These are phyloP conservation scores for Ogataea saltuana DNA, from an alignment of 805 yeast genomes.

Conservation along the genomic window DNA sequence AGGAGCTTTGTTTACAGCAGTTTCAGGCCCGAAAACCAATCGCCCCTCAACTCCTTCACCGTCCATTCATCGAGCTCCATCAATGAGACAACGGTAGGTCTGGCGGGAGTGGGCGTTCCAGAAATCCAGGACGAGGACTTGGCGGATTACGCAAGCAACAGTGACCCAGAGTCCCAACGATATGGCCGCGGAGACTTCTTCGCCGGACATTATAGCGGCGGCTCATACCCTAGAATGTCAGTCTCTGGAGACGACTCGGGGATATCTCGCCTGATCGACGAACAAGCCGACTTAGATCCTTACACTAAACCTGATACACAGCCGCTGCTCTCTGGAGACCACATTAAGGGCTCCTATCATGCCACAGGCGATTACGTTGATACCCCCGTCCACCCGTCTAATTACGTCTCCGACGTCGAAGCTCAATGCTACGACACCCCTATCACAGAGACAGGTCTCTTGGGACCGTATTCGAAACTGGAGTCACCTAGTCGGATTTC, in stretches of 20 bases:
- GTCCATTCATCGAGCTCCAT: constrained; percentile 50
- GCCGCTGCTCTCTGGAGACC: constrained; percentile 6
- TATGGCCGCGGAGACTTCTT: too few relatives aligned
- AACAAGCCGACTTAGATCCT: constrained; percentile 7
- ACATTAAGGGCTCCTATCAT: constrained; percentile 4
- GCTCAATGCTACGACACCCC: constrained; percentile 2
- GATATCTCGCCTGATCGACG: constrained; percentile 2
- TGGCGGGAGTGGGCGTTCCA: constrained; percentile 58
- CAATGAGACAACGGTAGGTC: constrained; percentile 57
- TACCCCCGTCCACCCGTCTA: background rate
- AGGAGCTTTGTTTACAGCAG: constrained; percentile 42
- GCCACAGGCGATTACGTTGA: background rate
- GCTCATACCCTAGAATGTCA: background rate
- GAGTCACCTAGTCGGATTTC: constrained; percentile 8
- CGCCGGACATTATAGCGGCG: background rate
- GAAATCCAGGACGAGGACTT: constrained; percentile 29
- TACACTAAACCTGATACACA: constrained; percentile 6
- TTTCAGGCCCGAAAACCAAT: constrained; percentile 28
- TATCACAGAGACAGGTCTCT: background rate
- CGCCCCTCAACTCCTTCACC: constrained; percentile 24
- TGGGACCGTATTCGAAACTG: constrained; percentile 3
- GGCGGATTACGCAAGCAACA: too few relatives aligned
- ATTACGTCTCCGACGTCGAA: constrained; percentile 7
- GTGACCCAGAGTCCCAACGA: too few relatives aligned
- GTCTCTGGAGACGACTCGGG: background rate